These are phyloP conservation scores for Penicillium lagena DNA, from an alignment of 495 filamentous ascomycete species.

Conservation along the genomic window DNA sequence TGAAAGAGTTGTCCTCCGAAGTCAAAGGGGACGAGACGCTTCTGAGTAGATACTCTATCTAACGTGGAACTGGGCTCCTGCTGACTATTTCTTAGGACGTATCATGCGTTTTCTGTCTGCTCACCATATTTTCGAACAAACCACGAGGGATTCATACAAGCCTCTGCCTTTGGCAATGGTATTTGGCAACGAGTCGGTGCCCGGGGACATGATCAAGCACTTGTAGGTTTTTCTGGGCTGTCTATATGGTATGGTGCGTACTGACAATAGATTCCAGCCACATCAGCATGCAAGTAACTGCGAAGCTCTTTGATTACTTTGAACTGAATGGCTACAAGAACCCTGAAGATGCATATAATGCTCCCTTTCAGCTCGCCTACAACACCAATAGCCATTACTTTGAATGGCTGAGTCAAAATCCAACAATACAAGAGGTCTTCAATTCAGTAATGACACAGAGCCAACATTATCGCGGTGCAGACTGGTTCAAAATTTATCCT, in stretches of 20 bases:
- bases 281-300: slow-evolving; percentile 5
- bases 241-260: neutral
- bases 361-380: slow-evolving; percentile 23
- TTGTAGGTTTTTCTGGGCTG: slow-evolving; percentile 8
- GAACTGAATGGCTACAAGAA: slow-evolving; percentile 15
- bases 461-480: neutral
- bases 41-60: slow-evolving; percentile 5
- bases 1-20: slow-evolving; percentile 1
- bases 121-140: slow-evolving; percentile 6
- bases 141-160: slow-evolving; percentile 1
- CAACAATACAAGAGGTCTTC: slow-evolving; percentile 9
- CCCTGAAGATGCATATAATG: slow-evolving; percentile 14
- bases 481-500: slow-evolving; percentile 20
- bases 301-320: slow-evolving; percentile 14
- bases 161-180: slow-evolving; percentile 6
- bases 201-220: slow-evolving; percentile 10
- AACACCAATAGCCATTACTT: slow-evolving; percentile 21
- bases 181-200: neutral
- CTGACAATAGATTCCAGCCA: slow-evolving; percentile 3
- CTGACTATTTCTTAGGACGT: slow-evolving; percentile 8
- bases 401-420: slow-evolving; percentile 16
- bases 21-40: slow-evolving; percentile 13
- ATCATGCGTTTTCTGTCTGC: slow-evolving; percentile 10
- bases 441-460: slow-evolving; percentile 15
- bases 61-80: neutral